Conservation (phyloP, 108 stramenopile genomes). For the Nannochloropsis salina region DNA sequence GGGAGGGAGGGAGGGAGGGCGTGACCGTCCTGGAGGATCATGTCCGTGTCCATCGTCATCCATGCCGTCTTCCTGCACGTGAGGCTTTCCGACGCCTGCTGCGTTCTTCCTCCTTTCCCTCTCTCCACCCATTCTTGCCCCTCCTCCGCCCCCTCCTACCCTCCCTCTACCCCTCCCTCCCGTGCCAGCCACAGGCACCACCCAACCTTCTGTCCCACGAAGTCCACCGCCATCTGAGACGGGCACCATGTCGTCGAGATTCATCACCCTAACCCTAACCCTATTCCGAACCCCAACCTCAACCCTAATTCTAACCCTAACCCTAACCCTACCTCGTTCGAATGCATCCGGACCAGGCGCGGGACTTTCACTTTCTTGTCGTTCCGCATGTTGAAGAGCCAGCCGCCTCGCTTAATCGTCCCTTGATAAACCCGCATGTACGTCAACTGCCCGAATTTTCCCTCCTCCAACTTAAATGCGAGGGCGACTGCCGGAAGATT, state of each 20-base stretch:
- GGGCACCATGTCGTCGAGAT: too few relatives aligned
- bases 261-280: too few relatives aligned
- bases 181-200: neutral
- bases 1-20: too few relatives aligned
- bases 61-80: too few relatives aligned
- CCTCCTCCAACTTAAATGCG: slow-evolving; percentile 99
- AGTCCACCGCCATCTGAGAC: too few relatives aligned
- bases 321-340: slow-evolving; percentile 84
- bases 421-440: slow-evolving; percentile 98
- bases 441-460: slow-evolving; percentile 92
- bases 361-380: slow-evolving; percentile 87
- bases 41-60: too few relatives aligned
- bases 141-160: neutral
- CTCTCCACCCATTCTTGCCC: neutral
- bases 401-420: slow-evolving; percentile 71
- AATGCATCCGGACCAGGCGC: slow-evolving; percentile 96
- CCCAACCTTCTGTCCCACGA: too few relatives aligned
- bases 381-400: slow-evolving; percentile 69
- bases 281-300: too few relatives aligned
- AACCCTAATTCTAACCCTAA: neutral
- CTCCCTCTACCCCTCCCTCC: neutral
- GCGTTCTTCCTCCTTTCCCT: too few relatives aligned
- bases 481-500: slow-evolving; percentile 82
- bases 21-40: too few relatives aligned
- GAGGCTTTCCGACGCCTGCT: too few relatives aligned